Percentiles rank a stretch among this genome's conserved stretches.
Evolutionary conservation across 805 yeast genomes (phyloP).

Genomic region (Cyberlindnera xishuangbannaensis): DNA sequence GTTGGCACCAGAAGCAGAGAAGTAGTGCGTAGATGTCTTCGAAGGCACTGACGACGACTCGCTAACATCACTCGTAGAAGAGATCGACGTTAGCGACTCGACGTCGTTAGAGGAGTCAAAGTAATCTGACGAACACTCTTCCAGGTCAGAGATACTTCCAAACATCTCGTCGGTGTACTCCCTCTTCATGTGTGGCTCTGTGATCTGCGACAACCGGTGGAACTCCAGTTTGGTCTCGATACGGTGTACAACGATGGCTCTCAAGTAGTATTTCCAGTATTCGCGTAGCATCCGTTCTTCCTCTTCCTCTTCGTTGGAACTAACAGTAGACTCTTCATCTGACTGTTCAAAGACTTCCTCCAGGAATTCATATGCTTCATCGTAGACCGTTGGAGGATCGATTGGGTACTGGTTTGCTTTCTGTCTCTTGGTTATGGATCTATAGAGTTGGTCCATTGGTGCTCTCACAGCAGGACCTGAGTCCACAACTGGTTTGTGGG

Average conservation of each 20-base stretch:
- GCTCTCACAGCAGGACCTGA: too few species aligned
- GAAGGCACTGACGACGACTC: slow-evolving; percentile 8
- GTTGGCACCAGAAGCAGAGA: slow-evolving; percentile 8
- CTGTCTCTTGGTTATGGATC: neutral
- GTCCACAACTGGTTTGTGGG: too few species aligned
- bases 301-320: slow-evolving; percentile 7
- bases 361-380: slow-evolving; percentile 2
- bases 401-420: slow-evolving; percentile 7
- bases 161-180: slow-evolving; percentile 10
- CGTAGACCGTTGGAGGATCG: slow-evolving; percentile 11
- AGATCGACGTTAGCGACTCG: slow-evolving; percentile 18
- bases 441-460: slow-evolving; percentile 9
- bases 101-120: slow-evolving; percentile 9
- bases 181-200: slow-evolving; percentile 11
- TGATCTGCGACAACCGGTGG: slow-evolving; percentile 11
- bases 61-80: slow-evolving; percentile 7
- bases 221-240: slow-evolving; percentile 21
- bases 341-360: neutral
- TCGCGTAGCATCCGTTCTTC: slow-evolving; percentile 6
- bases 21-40: slow-evolving; percentile 8
- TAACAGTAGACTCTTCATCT: slow-evolving; percentile 3
- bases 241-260: slow-evolving; percentile 18
- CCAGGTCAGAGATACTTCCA: slow-evolving; percentile 10
- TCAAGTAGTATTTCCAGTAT: slow-evolving; percentile 15
- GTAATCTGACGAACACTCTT: slow-evolving; percentile 3